Evolutionary conservation across 1,139 yeast genomes (phyloP), one percentile per base, ranked within the genome.

Genomic region (Candida labiduridarum): DNA sequence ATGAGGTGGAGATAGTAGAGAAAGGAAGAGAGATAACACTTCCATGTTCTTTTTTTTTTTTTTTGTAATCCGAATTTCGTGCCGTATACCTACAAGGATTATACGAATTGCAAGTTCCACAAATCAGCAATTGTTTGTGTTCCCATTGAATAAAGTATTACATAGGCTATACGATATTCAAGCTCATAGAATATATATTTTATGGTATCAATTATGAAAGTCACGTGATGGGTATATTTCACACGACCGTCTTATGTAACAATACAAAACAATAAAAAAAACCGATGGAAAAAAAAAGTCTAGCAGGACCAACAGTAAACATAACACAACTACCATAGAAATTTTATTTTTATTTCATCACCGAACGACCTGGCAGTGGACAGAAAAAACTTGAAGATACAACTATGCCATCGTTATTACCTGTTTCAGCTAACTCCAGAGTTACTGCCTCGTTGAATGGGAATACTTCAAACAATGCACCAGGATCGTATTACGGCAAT

Each of bases 391-490:
- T 12, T 22, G 10, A 7, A 10, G n/a, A 22, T 38, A 22, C 14
- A 38, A 19, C 14, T 10, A 42, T 42, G 45, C 45, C 45, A 33
- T 42, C 45, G 14, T 33, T 42, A 22, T 19, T 18, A 15, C 68
- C 69, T n/a, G 56, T 66, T 16, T 57, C 66, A 43, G 56, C 50
- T 33, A 61, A 52, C 48, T 58, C 60, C 30, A 59, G 54, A 51
- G 59, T 47, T 54, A 54, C 51, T 31, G 51, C 51, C 50, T 58
- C 50, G 50, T 48, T 56, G 15, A 60, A 59, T 48, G 66, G 63
- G 19, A 52, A 55, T 40, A 33, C 41, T 18, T 33, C n/a, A n/a
- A 19, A 30, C 46, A 48, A 36, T 22, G 41, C 22, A 3, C 30
- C 41, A 16, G 55, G 51, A 22, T 38, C 33, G 12, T 39, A 38